Percentiles rank a stretch among this genome's conserved stretches.
These are phyloP conservation scores for Quercus bicolor DNA, from an alignment of 306 rosid genomes.

Conservation along the genomic window DNA sequence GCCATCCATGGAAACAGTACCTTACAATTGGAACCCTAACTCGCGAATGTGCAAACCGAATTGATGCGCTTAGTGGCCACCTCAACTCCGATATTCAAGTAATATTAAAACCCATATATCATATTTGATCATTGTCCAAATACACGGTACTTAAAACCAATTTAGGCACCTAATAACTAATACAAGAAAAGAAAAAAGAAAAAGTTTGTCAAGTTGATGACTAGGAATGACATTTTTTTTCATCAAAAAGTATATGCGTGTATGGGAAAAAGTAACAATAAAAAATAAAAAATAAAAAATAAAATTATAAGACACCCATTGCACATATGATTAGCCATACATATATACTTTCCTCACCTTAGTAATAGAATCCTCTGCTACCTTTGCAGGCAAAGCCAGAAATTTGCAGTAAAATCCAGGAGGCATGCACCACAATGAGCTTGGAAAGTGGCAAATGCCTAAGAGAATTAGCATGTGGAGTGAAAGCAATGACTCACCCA, in stretches of 20 bases:
- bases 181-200: neutral
- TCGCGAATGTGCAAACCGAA: conserved; percentile 45
- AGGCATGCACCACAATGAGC: conserved; percentile 39
- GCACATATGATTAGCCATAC: neutral
- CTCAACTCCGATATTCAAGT: conserved; percentile 35
- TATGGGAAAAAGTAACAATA: too few relatives aligned
- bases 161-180: neutral
- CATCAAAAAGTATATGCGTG: too few relatives aligned
- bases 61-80: conserved; percentile 49
- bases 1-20: conserved; percentile 84
- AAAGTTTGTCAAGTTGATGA: neutral
- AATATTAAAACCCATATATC: neutral
- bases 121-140: neutral
- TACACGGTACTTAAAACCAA: neutral
- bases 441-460: conserved; percentile 45
- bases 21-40: conserved; percentile 58
- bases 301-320: too few relatives aligned
- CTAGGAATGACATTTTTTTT: too few relatives aligned
- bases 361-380: neutral
- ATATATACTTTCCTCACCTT: neutral
- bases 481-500: conserved; percentile 31
- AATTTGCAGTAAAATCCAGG: conserved; percentile 34
- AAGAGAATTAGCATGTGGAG: conserved; percentile 28
- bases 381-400: conserved; percentile 34
- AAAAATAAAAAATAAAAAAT: too few relatives aligned